phyloP scores from a whole-genome alignment of 2,329 filamentous ascomycete genomes.

The Pseudogymnoascus sp. region DNA sequence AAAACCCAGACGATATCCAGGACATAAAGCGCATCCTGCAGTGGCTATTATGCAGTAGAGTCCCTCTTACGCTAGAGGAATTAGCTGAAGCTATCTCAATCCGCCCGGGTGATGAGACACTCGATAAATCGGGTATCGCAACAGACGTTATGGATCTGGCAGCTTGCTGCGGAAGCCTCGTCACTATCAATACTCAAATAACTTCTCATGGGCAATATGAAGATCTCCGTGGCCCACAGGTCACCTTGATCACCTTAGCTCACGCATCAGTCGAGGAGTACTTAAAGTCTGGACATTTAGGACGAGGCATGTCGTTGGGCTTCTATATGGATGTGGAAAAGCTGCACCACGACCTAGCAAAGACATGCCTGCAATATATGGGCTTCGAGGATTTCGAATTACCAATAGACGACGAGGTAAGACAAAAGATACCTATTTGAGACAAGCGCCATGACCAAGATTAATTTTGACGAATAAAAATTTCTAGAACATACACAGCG shows the following conservation, averaged over 20 bases:
- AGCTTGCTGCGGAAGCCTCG: constrained; percentile 13
- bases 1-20: constrained; percentile 11
- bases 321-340: constrained; percentile 11
- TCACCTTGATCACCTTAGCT: constrained; percentile 8
- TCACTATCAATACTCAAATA: constrained; percentile 2
- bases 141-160: constrained; percentile 14
- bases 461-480: not conserved
- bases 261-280: constrained; percentile 17
- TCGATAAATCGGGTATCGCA: constrained; percentile 14
- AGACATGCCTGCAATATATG: constrained; percentile 13
- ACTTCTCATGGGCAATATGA: not conserved
- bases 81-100: constrained; percentile 17
- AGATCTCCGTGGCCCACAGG: not conserved
- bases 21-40: constrained; percentile 14
- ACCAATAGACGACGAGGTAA: constrained; percentile 2
- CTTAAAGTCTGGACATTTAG: constrained; percentile 12
- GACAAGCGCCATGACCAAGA: not conserved
- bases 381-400: constrained; percentile 12
- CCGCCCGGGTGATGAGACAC: constrained; percentile 5
- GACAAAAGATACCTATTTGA: not conserved
- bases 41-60: constrained; percentile 14
- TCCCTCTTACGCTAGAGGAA: constrained; percentile 15
- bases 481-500: not conserved
- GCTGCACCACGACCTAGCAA: constrained; percentile 10
- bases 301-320: not conserved